Evolutionary conservation across 306 rosid species (phyloP), one percentile per base, ranked within the genome.

Genomic region (Oemleria cerasiformis): DNA sequence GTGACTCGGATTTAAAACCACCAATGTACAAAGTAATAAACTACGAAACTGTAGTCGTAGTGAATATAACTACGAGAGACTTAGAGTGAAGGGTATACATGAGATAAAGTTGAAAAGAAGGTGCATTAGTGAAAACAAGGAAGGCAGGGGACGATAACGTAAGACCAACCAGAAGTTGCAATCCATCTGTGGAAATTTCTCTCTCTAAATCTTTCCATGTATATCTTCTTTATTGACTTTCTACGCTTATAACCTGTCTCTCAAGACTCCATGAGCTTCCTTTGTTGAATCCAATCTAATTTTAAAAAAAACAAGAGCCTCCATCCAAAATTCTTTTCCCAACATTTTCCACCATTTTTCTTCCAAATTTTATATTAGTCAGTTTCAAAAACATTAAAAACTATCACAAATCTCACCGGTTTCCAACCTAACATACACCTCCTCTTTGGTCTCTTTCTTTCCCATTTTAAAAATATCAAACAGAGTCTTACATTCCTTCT

Each of bases 321-420:
- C 56, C 51, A 3, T 67, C 48, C 51, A 64, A 63, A 82, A 51
- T 72, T 65, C 69, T 75, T 65, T 67, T 60, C 43, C 25, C 12
- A 5, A 42, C 14, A 3, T 45, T 42, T 50, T 63, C 15, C 59
- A 21, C 20, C 6, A 45, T 30, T 19, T 19, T 54, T 54, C 44
- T 34, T 42, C 71, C 38, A 0, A 5, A 23, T 12, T 0, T 12
- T 8, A 9, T n/a, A 17, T 34, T 65, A 12, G 77, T 84, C 84
- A 57, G 89, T 84, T 83, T 79, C 67, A 25, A 70, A 44, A 69
- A 83, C 89, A 70, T 84, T 73, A 69, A 74, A 78, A 58, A 59
- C 77, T 55, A 85, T 73, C 72, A 47, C 82, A 74, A 75, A 83
- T 79, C 86, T 78, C 80, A 83, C 80, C 92, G 70, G 79, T 77